Evolutionary conservation across 2,329 filamentous ascomycete genomes (phyloP).

Genomic region (Bertia moriformis): DNA sequence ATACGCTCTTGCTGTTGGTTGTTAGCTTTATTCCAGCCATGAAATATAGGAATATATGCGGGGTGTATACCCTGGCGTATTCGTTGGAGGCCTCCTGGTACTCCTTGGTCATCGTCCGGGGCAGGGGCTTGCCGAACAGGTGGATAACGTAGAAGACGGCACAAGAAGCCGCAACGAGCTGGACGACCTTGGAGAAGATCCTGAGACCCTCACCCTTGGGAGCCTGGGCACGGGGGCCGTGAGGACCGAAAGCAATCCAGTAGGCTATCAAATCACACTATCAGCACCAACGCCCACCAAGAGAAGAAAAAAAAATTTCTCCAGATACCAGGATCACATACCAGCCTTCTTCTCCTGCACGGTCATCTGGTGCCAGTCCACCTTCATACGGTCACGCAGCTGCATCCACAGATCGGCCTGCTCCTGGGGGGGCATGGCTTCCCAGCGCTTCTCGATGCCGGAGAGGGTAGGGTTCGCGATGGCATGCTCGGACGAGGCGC

Average conservation of each 20-base stretch:
- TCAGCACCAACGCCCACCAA: too few relatives aligned
- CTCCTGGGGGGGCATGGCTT: conserved; percentile 62
- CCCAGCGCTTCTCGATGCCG: conserved; percentile 68
- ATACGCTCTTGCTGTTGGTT: conserved; percentile 44
- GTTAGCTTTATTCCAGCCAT: too few relatives aligned
- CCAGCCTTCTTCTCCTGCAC: conserved; percentile 67
- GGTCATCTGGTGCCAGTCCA: conserved; percentile 62
- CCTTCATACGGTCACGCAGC: conserved; percentile 64
- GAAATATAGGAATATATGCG: conserved; percentile 11
- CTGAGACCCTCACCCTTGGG: conserved; percentile 55
- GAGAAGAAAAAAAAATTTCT: too few relatives aligned
- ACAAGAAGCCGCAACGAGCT: conserved; percentile 36
- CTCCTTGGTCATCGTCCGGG: conserved; percentile 61
- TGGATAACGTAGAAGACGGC: conserved; percentile 44
- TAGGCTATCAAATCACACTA: conserved; percentile 46
- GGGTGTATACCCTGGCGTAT: conserved; percentile 59
- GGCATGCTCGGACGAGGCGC: conserved; percentile 39
- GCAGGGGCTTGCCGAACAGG: conserved; percentile 37
- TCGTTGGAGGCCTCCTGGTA: conserved; percentile 62
- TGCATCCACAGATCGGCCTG: conserved; percentile 70
- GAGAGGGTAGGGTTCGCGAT: conserved; percentile 64
- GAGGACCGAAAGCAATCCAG: conserved; percentile 65
- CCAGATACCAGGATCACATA: conserved; percentile 31
- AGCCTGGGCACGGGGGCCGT: conserved; percentile 52
- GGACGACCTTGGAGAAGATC: conserved; percentile 40